Evolutionary conservation across 129 eudicot species (phyloP), one percentile per base, ranked within the genome.

Genomic region (Tagetes patula): DNA sequence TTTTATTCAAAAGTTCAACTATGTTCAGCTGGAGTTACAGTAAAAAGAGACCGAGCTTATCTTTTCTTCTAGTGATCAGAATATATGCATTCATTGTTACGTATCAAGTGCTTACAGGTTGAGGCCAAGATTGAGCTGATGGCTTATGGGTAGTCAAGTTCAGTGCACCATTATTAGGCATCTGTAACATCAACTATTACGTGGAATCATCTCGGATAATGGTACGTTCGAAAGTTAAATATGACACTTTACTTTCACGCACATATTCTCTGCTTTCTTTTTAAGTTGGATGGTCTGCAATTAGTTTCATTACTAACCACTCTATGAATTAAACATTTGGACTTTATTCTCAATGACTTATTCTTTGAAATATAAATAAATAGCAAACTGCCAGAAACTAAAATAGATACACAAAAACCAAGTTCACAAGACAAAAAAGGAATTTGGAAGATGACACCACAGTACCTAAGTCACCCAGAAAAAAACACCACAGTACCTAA

Each of bases 141-240:
- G 27, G 27, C 27, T 7, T 43, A 43, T 78, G 56, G 72, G 59
- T 52, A 50, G 58, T 63, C 71, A 78, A 53, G 82, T 64, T 42
- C n/a, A 64, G 42, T 41, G 67, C 40, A 38, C 79, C 71, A 64
- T 64, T 50, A 14, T 55, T 45, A 6, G 38, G 69, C 61, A 71
- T 71, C 77, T 78, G 65, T 70, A 77, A 77, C 71, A 77, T 78
- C 82, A 71, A 78, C 77, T 78, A 11, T 76, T 56, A 43, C 31
- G 37, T 71, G 56, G 73, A 64, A 72, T 64, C 31, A 36, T 71
- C 76, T 36, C 41, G 46, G 45, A 62, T 70, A 69, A 60, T 62
- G 54, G 65, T 49, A 77, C 45, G 7, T 11, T 20, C 60, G 64
- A 77, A 77, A 77, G 34, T 65, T 61, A 77, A 39, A 14, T 61